Evolutionary conservation across 2,329 filamentous ascomycete species (phyloP).

Genomic region (Trichophyton mentagrophytes): DNA sequence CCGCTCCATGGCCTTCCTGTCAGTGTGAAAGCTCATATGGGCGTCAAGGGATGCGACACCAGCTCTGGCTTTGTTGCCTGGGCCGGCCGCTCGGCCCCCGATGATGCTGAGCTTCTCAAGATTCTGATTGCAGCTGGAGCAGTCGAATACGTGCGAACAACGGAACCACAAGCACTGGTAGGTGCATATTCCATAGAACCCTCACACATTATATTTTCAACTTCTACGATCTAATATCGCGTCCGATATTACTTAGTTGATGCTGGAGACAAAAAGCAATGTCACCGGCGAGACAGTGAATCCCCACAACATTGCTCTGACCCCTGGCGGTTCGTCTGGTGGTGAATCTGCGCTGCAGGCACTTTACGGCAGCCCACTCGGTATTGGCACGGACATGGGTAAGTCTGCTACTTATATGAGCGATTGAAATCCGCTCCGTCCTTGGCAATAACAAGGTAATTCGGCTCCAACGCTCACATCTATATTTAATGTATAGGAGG

Average conservation of each 20-base stretch:
- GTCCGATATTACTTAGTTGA: conserved; percentile 25
- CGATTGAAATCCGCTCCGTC: conserved; percentile 13
- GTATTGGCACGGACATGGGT: conserved; percentile 53
- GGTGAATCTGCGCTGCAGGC: conserved; percentile 53
- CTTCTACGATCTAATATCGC: not conserved
- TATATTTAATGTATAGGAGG: conserved; percentile 36
- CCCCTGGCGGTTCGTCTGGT: conserved; percentile 53
- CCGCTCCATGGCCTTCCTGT: conserved; percentile 52
- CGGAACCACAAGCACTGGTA: conserved; percentile 50
- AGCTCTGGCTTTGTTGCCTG: conserved; percentile 54
- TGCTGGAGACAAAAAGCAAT: conserved; percentile 47
- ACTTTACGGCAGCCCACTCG: conserved; percentile 46
- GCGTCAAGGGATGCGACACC: conserved; percentile 36
- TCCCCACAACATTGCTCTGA: conserved; percentile 50
- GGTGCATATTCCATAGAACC: not conserved
- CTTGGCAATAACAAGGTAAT: not conserved
- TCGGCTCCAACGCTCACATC: not conserved
- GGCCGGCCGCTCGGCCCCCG: conserved; percentile 40
- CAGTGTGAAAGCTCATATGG: conserved; percentile 40
- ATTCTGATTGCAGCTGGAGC: conserved; percentile 30
- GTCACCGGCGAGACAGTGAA: conserved; percentile 51
- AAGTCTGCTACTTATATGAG: not conserved
- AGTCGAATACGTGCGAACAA: conserved; percentile 46
- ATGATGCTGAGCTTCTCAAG: conserved; percentile 10
- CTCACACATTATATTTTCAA: not conserved